Evolutionary conservation across 495 filamentous ascomycete species (phyloP).

Genomic region (Aspergillus sclerotiicarbonarius): DNA sequence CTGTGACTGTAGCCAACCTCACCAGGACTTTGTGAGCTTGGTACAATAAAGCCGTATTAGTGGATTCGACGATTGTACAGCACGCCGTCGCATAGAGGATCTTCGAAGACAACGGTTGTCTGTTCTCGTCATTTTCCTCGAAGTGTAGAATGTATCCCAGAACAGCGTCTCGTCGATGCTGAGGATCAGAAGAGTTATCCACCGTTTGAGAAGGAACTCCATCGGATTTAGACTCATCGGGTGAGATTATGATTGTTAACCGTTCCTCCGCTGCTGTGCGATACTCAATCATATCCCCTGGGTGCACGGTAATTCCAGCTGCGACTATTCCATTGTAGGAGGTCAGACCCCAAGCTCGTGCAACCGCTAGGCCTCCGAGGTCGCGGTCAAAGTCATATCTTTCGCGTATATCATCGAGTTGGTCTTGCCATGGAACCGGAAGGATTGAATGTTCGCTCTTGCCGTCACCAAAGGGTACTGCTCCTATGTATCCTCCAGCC

Average conservation of each 20-base stretch:
- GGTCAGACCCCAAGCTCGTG: slow-evolving; percentile 53
- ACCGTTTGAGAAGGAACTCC: slow-evolving; percentile 6
- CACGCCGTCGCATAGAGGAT: slow-evolving; percentile 41
- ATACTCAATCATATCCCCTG: slow-evolving; percentile 55
- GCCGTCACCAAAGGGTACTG: slow-evolving; percentile 10
- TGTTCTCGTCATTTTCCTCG: slow-evolving; percentile 11
- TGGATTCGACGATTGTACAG: slow-evolving; percentile 33
- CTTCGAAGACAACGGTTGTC: slow-evolving; percentile 22
- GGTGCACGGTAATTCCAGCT: slow-evolving; percentile 45
- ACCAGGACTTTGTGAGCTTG: slow-evolving; percentile 31
- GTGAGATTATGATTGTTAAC: slow-evolving; percentile 36
- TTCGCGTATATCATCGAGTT: slow-evolving; percentile 34
- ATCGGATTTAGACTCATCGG: slow-evolving; percentile 9
- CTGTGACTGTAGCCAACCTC: slow-evolving; percentile 26
- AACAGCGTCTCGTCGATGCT: slow-evolving; percentile 20
- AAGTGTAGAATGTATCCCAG: slow-evolving; percentile 32
- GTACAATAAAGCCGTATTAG: slow-evolving; percentile 21
- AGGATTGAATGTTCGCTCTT: neutral
- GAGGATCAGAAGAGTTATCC: neutral
- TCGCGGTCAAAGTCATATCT: slow-evolving; percentile 46
- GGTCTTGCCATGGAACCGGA: slow-evolving; percentile 30
- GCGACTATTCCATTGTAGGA: slow-evolving; percentile 39
- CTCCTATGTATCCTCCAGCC: slow-evolving; percentile 24
- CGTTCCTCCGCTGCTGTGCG: slow-evolving; percentile 37
- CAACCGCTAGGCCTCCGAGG: slow-evolving; percentile 39